phyloP scores from a whole-genome alignment of 306 rosid species.

The Hippophae gyantsensis region DNA sequence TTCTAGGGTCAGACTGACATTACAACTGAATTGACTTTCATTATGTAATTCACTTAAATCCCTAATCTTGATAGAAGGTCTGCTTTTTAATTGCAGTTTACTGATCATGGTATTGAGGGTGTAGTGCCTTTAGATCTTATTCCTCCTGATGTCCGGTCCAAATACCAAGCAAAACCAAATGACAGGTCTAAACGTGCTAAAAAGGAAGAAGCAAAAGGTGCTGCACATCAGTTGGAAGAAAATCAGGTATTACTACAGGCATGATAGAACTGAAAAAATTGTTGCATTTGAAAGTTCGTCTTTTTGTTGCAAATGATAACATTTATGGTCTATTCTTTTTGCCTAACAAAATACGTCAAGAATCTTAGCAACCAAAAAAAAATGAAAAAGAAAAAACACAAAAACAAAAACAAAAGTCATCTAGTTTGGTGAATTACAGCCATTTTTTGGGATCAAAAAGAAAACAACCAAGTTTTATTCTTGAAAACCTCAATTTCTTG shows the following conservation, averaged over 20 bases:
- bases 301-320: too few species aligned
- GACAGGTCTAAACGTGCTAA: constrained; percentile 78
- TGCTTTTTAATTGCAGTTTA: constrained; percentile 50
- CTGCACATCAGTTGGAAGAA: constrained; percentile 59
- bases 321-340: too few species aligned
- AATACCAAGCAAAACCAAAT: constrained; percentile 73
- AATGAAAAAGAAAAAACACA: too few species aligned
- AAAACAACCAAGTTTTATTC: too few species aligned
- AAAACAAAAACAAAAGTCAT: too few species aligned
- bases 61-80: neutral
- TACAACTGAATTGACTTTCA: neutral
- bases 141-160: constrained; percentile 69
- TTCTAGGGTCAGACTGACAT: constrained; percentile 50
- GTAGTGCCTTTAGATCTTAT: constrained; percentile 87
- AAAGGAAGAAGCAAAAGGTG: constrained; percentile 70
- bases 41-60: neutral
- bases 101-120: constrained; percentile 85
- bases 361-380: too few species aligned
- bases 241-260: constrained; percentile 54
- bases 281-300: neutral
- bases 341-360: too few species aligned
- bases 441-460: too few species aligned
- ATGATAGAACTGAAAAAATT: constrained; percentile 8
- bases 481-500: too few species aligned
- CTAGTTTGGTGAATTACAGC: too few species aligned